Evolutionary conservation across 2,329 filamentous ascomycete genomes (phyloP).

Genomic region (Venturia aucupariae): DNA sequence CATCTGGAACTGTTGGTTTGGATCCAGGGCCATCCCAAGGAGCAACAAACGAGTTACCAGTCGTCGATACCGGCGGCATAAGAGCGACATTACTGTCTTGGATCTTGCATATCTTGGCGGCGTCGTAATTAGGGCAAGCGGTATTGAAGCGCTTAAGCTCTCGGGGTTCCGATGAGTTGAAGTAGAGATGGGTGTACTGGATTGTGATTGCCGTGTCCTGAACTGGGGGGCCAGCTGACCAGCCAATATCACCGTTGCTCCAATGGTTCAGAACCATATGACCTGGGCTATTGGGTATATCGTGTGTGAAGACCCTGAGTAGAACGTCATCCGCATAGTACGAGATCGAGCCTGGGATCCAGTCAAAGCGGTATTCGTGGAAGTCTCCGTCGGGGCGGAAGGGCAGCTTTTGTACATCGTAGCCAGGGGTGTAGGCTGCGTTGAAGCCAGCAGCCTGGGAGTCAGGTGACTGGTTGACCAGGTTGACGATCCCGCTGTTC

Average conservation of each 20-base stretch:
- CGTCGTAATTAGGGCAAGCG: neutral
- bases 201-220: conserved; percentile 55
- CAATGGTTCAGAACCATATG: conserved; percentile 64
- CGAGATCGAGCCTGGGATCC: conserved; percentile 49
- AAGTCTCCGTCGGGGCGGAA: conserved; percentile 58
- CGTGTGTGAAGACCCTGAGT: conserved; percentile 47
- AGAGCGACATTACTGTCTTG: neutral
- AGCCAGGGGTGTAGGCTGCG: conserved; percentile 50
- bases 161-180: conserved; percentile 49
- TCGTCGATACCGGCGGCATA: neutral
- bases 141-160: neutral
- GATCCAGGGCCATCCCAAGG: neutral
- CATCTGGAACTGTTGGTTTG: neutral
- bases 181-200: conserved; percentile 68
- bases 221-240: conserved; percentile 62
- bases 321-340: conserved; percentile 60
- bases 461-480: conserved; percentile 62
- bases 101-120: conserved; percentile 5
- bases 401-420: conserved; percentile 47
- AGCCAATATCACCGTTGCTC: conserved; percentile 64
- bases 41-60: neutral
- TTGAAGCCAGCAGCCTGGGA: conserved; percentile 53
- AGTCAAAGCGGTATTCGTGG: conserved; percentile 77
- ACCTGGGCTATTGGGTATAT: conserved; percentile 52
- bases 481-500: conserved; percentile 50